Conservation (phyloP, 257 asterid genomes). For the Gentiana macrophylla region DNA sequence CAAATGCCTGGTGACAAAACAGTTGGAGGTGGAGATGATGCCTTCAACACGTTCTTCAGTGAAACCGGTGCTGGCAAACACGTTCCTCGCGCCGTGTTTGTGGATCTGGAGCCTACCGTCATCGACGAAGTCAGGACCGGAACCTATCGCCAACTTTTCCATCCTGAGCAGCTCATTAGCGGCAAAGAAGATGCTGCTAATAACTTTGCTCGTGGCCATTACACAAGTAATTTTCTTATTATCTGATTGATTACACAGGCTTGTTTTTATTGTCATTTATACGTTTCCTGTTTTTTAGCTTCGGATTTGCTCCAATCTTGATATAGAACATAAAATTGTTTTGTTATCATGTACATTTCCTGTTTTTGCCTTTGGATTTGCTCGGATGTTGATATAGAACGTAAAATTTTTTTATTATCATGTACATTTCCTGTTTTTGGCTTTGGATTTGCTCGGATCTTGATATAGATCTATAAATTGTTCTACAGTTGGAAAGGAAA, state of each 20-base stretch:
- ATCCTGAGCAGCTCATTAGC: constrained; percentile 5
- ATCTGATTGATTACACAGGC: too few species aligned
- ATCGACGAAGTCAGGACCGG: constrained; percentile 8
- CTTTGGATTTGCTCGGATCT: not conserved
- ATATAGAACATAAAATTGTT: too few species aligned
- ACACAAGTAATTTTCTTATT: constrained; percentile 1
- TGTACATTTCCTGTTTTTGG: not conserved
- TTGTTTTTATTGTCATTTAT: too few species aligned
- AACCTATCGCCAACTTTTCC: constrained; percentile 1
- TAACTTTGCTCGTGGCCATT: constrained; percentile 10
- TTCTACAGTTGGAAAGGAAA: constrained; percentile 8
- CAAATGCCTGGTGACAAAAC: constrained; percentile 9
- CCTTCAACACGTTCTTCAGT: constrained; percentile 12
- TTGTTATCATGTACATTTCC: too few species aligned
- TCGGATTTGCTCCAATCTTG: too few species aligned
- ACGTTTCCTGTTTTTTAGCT: too few species aligned
- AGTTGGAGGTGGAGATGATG: constrained; percentile 10
- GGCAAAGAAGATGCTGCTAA: constrained; percentile 7
- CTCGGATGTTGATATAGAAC: not conserved
- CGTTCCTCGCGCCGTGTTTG: constrained; percentile 5
- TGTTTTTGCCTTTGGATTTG: not conserved
- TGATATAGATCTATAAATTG: not conserved
- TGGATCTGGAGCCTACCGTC: constrained; percentile 5
- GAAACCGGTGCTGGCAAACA: constrained; percentile 8
- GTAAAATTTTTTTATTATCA: not conserved